Base-by-base conservation (phyloP, 2,329 filamentous ascomycete species). In the Phaeosphaeriaceae sp. region DNA sequence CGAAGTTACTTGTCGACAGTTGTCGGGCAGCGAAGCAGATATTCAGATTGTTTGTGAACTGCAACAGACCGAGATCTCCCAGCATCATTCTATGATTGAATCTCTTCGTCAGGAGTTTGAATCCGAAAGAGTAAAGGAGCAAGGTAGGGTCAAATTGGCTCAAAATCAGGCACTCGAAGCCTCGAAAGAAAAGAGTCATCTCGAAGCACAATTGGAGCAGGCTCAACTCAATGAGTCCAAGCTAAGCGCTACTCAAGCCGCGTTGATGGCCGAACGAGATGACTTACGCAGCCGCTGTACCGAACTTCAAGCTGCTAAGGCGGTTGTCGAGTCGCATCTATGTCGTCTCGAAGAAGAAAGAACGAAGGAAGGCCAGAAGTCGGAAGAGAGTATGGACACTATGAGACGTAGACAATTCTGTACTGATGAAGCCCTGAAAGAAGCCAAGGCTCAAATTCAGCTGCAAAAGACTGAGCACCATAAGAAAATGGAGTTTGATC, bases 401-500 rank as follows among this genome's bases (percentile, higher is more conserved):
- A 16, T 47, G 17, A 37, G 23, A 9, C 29, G 18, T 6, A 6
- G 37, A 7, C 16, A 23, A 39, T 13, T 42, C 5, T 18, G 52
- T 16, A 47, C 54, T 9, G 57, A 60, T 9, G 29, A 18, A 11
- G 54, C 50, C 7, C 41, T 58, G 5, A 57, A 56, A 16, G 53
- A 62, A n/a, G 38, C 48, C 1, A 50, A 66, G 26, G 55, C 56
- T 3, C 56, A 50, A 18, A 16, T 42, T 11, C 47, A 40, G 12
- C 49, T 51, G 3, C 37, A 50, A n/a, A 46, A 62, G 23, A 41
- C 42, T 16, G 49, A 60, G 18, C 46, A 54, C n/a, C 34, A 44
- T 6, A 41, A 43, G 7, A 58, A 63, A 28, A 29, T 67, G 6
- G 47, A 60, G 6, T 40, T 30, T 5, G 58, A 65, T 33, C 42